Percentiles rank a stretch among this genome's conserved stretches.
Conservation (phyloP, 495 filamentous ascomycete genomes). For the Podospora australis region DNA sequence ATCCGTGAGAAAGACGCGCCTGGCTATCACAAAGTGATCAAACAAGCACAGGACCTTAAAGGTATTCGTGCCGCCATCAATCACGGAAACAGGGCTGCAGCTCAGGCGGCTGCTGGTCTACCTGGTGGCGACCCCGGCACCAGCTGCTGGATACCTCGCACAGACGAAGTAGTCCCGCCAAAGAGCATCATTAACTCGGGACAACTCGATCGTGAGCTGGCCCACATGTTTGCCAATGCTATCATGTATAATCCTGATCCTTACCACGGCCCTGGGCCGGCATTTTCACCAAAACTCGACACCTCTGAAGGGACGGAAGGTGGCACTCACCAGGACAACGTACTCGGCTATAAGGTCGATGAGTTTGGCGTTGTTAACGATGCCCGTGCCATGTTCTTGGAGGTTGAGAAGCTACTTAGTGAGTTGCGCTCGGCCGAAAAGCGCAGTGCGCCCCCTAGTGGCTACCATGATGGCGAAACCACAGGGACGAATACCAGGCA, state of each 20-base stretch:
- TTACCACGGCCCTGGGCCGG: constrained; percentile 57
- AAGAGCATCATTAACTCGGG: constrained; percentile 89
- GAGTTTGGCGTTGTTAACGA: constrained; percentile 79
- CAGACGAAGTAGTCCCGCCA: constrained; percentile 71
- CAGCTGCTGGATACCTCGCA: constrained; percentile 56
- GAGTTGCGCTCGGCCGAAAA: constrained; percentile 39
- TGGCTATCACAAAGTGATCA: constrained; percentile 81
- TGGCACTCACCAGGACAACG: constrained; percentile 32
- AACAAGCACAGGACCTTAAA: constrained; percentile 83
- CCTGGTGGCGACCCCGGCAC: constrained; percentile 40
- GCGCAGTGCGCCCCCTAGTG: constrained; percentile 6
- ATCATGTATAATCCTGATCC: constrained; percentile 92
- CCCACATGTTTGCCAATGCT: constrained; percentile 95
- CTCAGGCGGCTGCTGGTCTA: constrained; percentile 50
- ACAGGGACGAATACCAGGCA: constrained; percentile 27
- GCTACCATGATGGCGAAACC: constrained; percentile 5
- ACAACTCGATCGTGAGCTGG: constrained; percentile 91
- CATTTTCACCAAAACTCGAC: constrained; percentile 40
- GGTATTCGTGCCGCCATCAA: constrained; percentile 72
- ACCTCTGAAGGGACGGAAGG: constrained; percentile 27
- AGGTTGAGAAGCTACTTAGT: constrained; percentile 57
- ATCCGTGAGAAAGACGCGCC: constrained; percentile 80
- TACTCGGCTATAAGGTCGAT: constrained; percentile 50
- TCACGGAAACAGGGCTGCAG: constrained; percentile 68
- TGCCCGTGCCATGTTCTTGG: constrained; percentile 73